Evolutionary conservation across 2,329 filamentous ascomycete genomes (phyloP).

Genomic region (Zymoseptoria pseudotritici): DNA sequence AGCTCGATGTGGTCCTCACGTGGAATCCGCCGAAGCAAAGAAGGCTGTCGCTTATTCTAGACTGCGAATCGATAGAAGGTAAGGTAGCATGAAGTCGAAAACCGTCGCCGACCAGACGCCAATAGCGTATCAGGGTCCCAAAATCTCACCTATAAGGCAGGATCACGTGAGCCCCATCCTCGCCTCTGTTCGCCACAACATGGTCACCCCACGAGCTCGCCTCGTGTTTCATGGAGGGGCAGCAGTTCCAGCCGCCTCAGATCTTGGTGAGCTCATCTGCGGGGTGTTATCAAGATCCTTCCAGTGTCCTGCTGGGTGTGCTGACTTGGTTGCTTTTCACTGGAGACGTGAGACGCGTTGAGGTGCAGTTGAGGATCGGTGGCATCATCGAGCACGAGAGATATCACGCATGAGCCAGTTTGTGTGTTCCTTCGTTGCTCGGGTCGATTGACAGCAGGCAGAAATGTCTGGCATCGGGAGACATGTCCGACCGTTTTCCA

Average conservation of each 20-base stretch:
- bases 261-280: neutral
- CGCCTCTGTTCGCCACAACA: neutral
- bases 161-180: neutral
- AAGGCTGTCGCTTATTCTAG: no score
- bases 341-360: neutral
- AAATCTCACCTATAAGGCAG: neutral
- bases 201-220: neutral
- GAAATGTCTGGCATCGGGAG: neutral
- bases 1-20: no score
- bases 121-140: neutral
- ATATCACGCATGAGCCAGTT: neutral
- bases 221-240: neutral
- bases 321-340: neutral
- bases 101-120: neutral
- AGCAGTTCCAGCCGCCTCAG: neutral
- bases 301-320: neutral
- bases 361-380: neutral
- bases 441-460: neutral
- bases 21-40: neutral
- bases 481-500: neutral
- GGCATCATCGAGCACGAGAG: neutral
- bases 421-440: neutral
- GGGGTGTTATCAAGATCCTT: neutral
- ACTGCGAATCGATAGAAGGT: no score
- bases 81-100: no score